These are phyloP conservation scores for Arthromyces matolae DNA, from an alignment of 768 basidiomycete genomes.

Conservation along the genomic window DNA sequence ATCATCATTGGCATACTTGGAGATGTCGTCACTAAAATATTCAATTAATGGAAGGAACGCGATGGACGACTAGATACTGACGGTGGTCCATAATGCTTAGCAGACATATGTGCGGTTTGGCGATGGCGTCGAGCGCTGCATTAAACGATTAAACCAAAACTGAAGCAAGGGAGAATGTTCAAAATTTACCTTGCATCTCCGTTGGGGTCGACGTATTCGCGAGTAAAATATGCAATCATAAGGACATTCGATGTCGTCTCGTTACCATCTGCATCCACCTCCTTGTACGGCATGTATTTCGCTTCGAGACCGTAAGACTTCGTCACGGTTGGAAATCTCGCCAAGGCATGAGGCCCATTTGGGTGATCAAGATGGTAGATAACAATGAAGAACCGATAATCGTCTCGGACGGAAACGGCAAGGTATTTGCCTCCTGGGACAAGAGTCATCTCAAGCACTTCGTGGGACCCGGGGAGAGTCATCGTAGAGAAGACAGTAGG, in stretches of 20 bases:
- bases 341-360: constrained; percentile 40
- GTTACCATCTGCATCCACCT: constrained; percentile 40
- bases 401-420: constrained; percentile 54
- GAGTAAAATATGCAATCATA: constrained; percentile 49
- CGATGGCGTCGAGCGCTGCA: too few species aligned
- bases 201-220: constrained; percentile 18
- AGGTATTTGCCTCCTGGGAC: constrained; percentile 69
- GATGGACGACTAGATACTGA: too few species aligned
- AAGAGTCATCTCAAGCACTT: constrained; percentile 49
- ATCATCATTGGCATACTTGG: constrained; percentile 33
- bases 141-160: too few species aligned
- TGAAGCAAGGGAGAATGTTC: not conserved
- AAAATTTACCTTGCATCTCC: constrained; percentile 12
- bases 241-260: too few species aligned
- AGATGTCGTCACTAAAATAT: constrained; percentile 33
- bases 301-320: constrained; percentile 60
- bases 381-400: constrained; percentile 45
- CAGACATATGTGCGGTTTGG: too few species aligned
- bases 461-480: constrained; percentile 29
- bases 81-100: too few species aligned
- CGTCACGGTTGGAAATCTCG: constrained; percentile 42
- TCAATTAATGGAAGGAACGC: too few species aligned
- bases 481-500: constrained; percentile 30
- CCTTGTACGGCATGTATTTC: constrained; percentile 50
- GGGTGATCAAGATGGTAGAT: constrained; percentile 58